phyloP scores from a whole-genome alignment of 805 yeast species.

The Metschnikowia anglica region DNA sequence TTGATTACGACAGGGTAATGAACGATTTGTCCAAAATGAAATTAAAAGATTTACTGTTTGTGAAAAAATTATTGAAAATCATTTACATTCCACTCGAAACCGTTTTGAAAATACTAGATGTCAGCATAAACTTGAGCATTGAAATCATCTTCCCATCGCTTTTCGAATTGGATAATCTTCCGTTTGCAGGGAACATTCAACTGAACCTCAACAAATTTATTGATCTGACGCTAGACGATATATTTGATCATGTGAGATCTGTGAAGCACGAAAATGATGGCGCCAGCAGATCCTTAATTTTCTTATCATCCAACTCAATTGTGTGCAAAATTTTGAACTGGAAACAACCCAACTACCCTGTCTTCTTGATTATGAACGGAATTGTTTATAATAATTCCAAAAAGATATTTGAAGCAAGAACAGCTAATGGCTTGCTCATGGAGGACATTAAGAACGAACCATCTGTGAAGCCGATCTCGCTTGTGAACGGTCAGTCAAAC shows the following conservation, averaged over 20 bases:
- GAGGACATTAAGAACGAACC: slow-evolving; percentile 20
- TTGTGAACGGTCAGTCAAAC: not conserved
- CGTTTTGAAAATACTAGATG: slow-evolving; percentile 55
- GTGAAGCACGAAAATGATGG: slow-evolving; percentile 24
- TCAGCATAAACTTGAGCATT: slow-evolving; percentile 63
- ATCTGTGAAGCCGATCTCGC: not conserved
- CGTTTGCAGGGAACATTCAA: slow-evolving; percentile 42
- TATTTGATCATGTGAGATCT: slow-evolving; percentile 73
- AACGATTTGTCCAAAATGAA: slow-evolving; percentile 40
- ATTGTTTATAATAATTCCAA: slow-evolving; percentile 35
- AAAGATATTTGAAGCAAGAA: slow-evolving; percentile 37
- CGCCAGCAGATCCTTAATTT: slow-evolving; percentile 61
- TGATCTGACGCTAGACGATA: slow-evolving; percentile 66
- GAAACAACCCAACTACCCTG: slow-evolving; percentile 99
- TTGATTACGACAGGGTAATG: slow-evolving; percentile 41
- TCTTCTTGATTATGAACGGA: slow-evolving; percentile 80
- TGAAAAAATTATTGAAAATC: slow-evolving; percentile 45
- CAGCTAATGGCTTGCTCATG: slow-evolving; percentile 42
- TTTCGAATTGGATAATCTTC: slow-evolving; percentile 38
- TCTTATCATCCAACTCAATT: slow-evolving; percentile 81
- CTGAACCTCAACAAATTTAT: slow-evolving; percentile 68
- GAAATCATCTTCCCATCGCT: slow-evolving; percentile 76
- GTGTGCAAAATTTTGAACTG: slow-evolving; percentile 94
- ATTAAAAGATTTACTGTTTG: slow-evolving; percentile 34
- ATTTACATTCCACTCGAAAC: slow-evolving; percentile 60